Evolutionary conservation across 169 alveolate species (phyloP).

Genomic region (Plasmodium relictum): DNA sequence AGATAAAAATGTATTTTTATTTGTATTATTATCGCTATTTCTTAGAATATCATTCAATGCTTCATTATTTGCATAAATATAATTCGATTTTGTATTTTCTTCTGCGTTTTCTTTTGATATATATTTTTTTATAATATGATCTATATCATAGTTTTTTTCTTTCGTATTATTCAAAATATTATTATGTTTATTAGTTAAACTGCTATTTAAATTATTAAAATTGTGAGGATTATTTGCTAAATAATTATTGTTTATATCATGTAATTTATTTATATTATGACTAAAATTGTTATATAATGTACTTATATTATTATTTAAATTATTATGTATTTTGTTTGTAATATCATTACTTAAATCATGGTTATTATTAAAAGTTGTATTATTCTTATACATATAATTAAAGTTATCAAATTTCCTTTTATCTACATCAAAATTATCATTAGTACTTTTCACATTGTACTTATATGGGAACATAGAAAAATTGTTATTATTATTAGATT

Average conservation of each 20-base stretch:
- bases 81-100: conserved; percentile 1
- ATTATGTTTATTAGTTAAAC: background rate
- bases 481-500: background rate
- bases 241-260: conserved; percentile 7
- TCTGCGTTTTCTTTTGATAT: conserved; percentile 17
- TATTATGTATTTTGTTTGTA: background rate
- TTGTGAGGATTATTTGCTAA: too few species aligned
- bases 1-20: conserved; percentile 4
- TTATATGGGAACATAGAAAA: background rate
- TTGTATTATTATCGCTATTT: background rate
- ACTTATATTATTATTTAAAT: conserved; percentile 4
- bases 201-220: background rate
- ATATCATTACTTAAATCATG: background rate
- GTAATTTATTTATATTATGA: conserved; percentile 3
- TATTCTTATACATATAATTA: background rate
- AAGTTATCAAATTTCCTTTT: conserved; percentile 6
- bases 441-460: background rate
- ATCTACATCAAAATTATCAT: background rate
- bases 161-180: background rate
- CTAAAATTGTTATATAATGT: background rate
- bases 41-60: background rate
- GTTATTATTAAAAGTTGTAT: background rate
- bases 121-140: conserved; percentile 42
- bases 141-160: conserved; percentile 10
- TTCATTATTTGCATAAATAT: conserved; percentile 4